Base-by-base conservation (phyloP, 345 rosid genomes). In the Populus alba region DNA sequence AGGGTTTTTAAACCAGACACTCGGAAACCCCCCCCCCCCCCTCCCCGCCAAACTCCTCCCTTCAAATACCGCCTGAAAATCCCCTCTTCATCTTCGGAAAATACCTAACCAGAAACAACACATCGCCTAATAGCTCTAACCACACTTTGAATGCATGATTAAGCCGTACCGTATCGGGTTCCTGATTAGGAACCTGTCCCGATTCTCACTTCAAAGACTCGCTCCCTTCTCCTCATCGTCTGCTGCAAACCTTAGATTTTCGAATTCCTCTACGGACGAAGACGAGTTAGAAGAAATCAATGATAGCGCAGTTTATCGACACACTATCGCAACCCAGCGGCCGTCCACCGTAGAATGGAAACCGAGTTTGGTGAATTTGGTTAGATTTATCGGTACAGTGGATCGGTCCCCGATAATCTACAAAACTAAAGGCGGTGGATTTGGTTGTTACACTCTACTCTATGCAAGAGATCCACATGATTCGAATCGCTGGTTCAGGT, bases 351-450 rank as follows among this genome's bases (percentile, higher is more conserved):
- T 87, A 18, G 5, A 7, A 70, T 75, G 87, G 80, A 73, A 79
- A 8, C 75, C 73, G 8, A 7, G 37, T 2, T 4, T 83, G 70
- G 73, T 45, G 3, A 95, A 93, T 86, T 83, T 86, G 25, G 86
- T 81, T 16, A 87, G 85, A 78, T 85, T 93, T 13, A 86, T 91
- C 66, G 96, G 99, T 35, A 76, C 86, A 38, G 88, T 92, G 39
- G 87, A 45, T 49, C 63, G 27, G 66, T 87, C 92, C 5, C 78
- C 82, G 55, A 37, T 70, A 61, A 80, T 66, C 39, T 27, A 72
- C 16, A 53, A 81, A 8, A 76, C 81, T 0, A 66, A 29, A 17
- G 25, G 59, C 16, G 71, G 80, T 15, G 7, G 22, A 1, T 86
- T 90, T 73, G 90, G 88, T 22, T 92, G 80, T 79, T 75, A 66